These are phyloP conservation scores for Theileria parva DNA, from an alignment of 169 alveolate species.

Conservation along the genomic window DNA sequence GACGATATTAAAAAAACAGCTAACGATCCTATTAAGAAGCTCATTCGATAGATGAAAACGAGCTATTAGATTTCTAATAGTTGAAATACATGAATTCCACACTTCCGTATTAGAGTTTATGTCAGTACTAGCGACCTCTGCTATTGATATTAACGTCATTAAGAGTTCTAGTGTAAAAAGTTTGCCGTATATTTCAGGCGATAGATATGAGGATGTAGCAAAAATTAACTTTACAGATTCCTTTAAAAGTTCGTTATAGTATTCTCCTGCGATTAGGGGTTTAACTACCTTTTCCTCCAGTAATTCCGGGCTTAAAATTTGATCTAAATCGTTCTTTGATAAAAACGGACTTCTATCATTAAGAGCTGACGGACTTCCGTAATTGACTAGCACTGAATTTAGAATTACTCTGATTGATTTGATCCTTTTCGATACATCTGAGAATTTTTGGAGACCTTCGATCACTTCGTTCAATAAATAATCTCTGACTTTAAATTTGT, in stretches of 20 bases:
- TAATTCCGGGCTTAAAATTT: constrained; percentile 10
- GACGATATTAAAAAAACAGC: constrained; percentile 1
- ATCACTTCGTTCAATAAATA: constrained; percentile 35
- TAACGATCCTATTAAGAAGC: neutral
- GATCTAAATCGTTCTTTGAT: constrained; percentile 17
- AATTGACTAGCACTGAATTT: constrained; percentile 34
- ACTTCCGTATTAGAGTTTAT: constrained; percentile 12
- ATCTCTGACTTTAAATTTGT: constrained; percentile 40
- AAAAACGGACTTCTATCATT: constrained; percentile 24
- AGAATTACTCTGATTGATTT: constrained; percentile 31
- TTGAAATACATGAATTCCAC: constrained; percentile 43
- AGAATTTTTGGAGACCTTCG: constrained; percentile 24
- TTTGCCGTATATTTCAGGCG: constrained; percentile 11
- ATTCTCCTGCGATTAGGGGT: constrained; percentile 35
- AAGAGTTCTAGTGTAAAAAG: constrained; percentile 15
- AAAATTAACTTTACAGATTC: constrained; percentile 32
- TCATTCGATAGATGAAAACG: constrained; percentile 22
- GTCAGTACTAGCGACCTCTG: constrained; percentile 24
- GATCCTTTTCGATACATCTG: constrained; percentile 4
- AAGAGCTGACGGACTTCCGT: constrained; percentile 3
- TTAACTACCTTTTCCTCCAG: constrained; percentile 18
- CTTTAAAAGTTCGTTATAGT: constrained; percentile 13
- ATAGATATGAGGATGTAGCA: constrained; percentile 27
- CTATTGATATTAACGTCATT: constrained; percentile 17
- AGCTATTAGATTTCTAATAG: constrained; percentile 23